Percentiles rank a stretch among this genome's conserved stretches.
Conservation (phyloP, 2,329 filamentous ascomycete species). For the Endoconidiophora polonica region DNA sequence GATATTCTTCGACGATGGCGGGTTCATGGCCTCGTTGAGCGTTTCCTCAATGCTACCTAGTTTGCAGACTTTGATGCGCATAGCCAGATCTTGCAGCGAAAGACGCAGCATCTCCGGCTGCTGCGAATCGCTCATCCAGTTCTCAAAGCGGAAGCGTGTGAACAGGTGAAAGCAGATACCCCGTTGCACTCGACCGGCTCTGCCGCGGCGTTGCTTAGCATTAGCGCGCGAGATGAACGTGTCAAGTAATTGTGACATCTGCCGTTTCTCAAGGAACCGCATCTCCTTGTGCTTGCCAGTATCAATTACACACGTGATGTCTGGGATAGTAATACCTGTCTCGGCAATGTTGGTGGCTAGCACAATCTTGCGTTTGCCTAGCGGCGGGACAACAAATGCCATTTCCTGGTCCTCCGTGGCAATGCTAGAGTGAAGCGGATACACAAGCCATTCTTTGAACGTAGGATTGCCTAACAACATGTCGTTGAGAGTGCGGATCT, state of each 20-base stretch:
- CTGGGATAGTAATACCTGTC: slow-evolving; percentile 95
- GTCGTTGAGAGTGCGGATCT: slow-evolving; percentile 79
- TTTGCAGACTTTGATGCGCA: slow-evolving; percentile 94
- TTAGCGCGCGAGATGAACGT: slow-evolving; percentile 93
- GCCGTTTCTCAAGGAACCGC: slow-evolving; percentile 85
- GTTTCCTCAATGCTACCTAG: slow-evolving; percentile 87
- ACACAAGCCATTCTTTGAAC: slow-evolving; percentile 72
- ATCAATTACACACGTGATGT: slow-evolving; percentile 93
- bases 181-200: slow-evolving; percentile 88
- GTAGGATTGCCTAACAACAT: slow-evolving; percentile 59
- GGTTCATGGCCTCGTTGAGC: slow-evolving; percentile 71
- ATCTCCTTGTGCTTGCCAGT: slow-evolving; percentile 95
- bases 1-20: slow-evolving; percentile 83
- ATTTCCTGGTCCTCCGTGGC: slow-evolving; percentile 92
- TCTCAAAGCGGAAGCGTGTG: slow-evolving; percentile 75
- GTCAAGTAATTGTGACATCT: slow-evolving; percentile 79
- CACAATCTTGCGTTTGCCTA: slow-evolving; percentile 77
- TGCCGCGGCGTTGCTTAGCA: slow-evolving; percentile 82
- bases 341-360: slow-evolving; percentile 96
- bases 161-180: slow-evolving; percentile 94
- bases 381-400: slow-evolving; percentile 72
- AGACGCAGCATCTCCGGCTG: slow-evolving; percentile 91
- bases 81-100: slow-evolving; percentile 84
- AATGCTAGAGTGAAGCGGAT: slow-evolving; percentile 85
- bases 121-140: slow-evolving; percentile 74